Evolutionary conservation across 2,329 filamentous ascomycete species (phyloP).

Genomic region (Exophiala sp.): DNA sequence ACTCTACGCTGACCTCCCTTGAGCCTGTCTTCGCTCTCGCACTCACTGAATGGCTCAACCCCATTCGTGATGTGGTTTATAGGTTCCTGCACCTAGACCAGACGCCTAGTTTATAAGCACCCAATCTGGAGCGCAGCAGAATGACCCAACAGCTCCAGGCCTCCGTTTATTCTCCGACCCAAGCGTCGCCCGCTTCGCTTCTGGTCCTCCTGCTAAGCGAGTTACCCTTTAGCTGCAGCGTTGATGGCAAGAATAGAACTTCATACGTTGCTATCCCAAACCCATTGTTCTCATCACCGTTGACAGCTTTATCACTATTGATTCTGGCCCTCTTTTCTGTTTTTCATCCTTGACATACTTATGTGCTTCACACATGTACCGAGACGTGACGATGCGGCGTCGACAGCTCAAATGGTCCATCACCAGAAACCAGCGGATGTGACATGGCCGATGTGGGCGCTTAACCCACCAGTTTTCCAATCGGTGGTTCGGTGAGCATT

Average conservation of each 20-base stretch:
- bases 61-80: slow-evolving; percentile 11
- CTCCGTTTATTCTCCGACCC: slow-evolving; percentile 15
- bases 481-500: slow-evolving; percentile 3
- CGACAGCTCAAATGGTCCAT: slow-evolving; percentile 5
- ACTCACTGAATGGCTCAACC: neutral
- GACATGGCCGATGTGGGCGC: slow-evolving; percentile 20
- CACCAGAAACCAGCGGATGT: slow-evolving; percentile 10
- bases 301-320: slow-evolving; percentile 1
- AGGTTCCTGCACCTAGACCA: slow-evolving; percentile 10
- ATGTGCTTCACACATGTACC: neutral
- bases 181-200: neutral
- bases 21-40: neutral
- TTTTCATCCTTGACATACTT: slow-evolving; percentile 1
- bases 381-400: slow-evolving; percentile 2
- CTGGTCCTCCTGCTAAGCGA: neutral
- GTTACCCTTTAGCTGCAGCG: slow-evolving; percentile 5
- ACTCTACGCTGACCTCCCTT: neutral
- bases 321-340: neutral
- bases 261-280: neutral
- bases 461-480: slow-evolving; percentile 23
- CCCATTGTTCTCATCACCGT: neutral
- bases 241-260: slow-evolving; percentile 22
- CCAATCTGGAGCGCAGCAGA: no score
- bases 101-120: neutral
- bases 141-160: no score